Conservation (phyloP, 2,329 filamentous ascomycete species). For the Epichloe bromicola region DNA sequence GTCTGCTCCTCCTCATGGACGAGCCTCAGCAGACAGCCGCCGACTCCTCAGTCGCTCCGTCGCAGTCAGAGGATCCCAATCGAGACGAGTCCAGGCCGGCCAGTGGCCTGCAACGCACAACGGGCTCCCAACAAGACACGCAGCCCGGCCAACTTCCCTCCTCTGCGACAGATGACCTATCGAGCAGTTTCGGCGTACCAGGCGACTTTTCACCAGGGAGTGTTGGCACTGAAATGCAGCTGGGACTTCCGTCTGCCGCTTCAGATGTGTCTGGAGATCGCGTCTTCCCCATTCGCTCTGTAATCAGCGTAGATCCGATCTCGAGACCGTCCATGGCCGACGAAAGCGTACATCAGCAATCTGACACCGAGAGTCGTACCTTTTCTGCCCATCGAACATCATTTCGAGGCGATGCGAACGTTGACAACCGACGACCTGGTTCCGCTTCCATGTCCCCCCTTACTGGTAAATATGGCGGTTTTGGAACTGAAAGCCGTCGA, state of each 20-base stretch:
- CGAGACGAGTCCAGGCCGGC: not conserved
- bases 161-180: not conserved
- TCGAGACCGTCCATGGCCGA: slow-evolving; percentile 26
- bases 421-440: slow-evolving; percentile 16
- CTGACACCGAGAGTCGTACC: slow-evolving; percentile 19
- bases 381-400: slow-evolving; percentile 18
- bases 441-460: slow-evolving; percentile 13
- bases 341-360: slow-evolving; percentile 24
- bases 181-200: slow-evolving; percentile 6
- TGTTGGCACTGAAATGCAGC: slow-evolving; percentile 27
- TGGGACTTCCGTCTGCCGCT: slow-evolving; percentile 16
- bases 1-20: slow-evolving; percentile 1
- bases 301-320: slow-evolving; percentile 55
- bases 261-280: slow-evolving; percentile 39
- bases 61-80: not conserved
- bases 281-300: slow-evolving; percentile 73
- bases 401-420: slow-evolving; percentile 17
- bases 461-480: not conserved
- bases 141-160: not conserved
- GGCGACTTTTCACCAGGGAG: slow-evolving; percentile 28
- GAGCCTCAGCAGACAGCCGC: not conserved
- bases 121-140: not conserved
- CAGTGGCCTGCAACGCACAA: not conserved
- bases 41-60: not conserved
- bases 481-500: slow-evolving; percentile 12